Percentiles rank a stretch among this genome's conserved stretches.
Evolutionary conservation across 768 basidiomycete species (phyloP).

Genomic region (Hygrophoropsis aurantiaca): DNA sequence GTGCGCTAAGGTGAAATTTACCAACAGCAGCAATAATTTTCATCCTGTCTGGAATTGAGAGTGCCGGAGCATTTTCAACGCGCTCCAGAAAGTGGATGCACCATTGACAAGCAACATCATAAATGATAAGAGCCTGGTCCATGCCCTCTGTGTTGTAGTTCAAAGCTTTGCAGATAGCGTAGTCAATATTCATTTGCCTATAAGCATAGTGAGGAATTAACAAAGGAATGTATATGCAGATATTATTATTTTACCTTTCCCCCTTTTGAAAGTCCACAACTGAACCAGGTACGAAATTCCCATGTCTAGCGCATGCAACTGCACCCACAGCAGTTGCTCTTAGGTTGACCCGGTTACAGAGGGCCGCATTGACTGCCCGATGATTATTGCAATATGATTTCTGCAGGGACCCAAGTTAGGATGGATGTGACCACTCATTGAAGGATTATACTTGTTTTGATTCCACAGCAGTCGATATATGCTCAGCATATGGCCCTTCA

Average conservation of each 20-base stretch:
- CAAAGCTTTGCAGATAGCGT: constrained; percentile 21
- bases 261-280: constrained; percentile 34
- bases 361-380: constrained; percentile 15
- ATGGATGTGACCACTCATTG: no score
- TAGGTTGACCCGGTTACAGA: constrained; percentile 12
- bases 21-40: constrained; percentile 19
- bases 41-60: constrained; percentile 3
- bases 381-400: constrained; percentile 15
- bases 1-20: constrained; percentile 30
- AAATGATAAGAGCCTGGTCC: constrained; percentile 14
- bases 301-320: constrained; percentile 31
- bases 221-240: no score
- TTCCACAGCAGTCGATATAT: constrained; percentile 11
- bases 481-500: constrained; percentile 14
- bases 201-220: no score
- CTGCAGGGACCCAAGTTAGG: no score
- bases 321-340: constrained; percentile 29
- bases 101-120: constrained; percentile 32
- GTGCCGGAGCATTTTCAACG: background rate
- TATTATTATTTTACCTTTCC: constrained; percentile 17
- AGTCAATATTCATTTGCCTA: constrained; percentile 31
- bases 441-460: no score
- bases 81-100: constrained; percentile 13
- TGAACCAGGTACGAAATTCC: constrained; percentile 27
- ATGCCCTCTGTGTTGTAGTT: constrained; percentile 2